Conservation (phyloP, 495 filamentous ascomycete species). For the Immersiella caudata region DNA sequence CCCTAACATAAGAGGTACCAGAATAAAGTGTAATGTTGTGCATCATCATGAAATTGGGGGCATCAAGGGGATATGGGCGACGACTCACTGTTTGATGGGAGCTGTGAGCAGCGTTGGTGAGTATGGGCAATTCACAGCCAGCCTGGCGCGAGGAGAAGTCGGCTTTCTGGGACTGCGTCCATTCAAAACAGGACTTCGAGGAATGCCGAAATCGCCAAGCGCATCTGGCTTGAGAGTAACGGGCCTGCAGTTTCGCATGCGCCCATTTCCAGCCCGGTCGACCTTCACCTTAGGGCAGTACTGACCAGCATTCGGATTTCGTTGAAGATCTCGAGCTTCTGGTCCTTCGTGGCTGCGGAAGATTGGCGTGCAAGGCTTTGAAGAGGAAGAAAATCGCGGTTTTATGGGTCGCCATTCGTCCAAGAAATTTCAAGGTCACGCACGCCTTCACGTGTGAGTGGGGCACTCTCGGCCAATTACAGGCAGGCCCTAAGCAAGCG, state of each 20-base stretch:
- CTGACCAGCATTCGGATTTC: not conserved
- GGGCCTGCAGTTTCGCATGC: not conserved
- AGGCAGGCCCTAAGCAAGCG: constrained; percentile 25
- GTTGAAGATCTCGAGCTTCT: not conserved
- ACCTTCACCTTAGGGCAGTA: not conserved
- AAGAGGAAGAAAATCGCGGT: constrained; percentile 3
- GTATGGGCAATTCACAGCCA: not conserved
- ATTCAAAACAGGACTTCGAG: not conserved
- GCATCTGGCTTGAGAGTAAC: not conserved
- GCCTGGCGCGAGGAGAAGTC: too few relatives aligned
- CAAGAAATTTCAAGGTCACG: constrained; percentile 20
- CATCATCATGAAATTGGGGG: constrained; percentile 51
- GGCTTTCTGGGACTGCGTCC: not conserved
- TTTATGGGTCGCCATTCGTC: not conserved
- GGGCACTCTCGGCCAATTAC: constrained; percentile 18
- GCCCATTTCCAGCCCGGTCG: not conserved
- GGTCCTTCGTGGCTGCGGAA: not conserved
- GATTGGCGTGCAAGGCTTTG: not conserved
- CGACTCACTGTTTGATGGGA: constrained; percentile 11
- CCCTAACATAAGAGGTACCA: constrained; percentile 70
- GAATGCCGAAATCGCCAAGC: not conserved
- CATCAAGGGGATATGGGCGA: constrained; percentile 7
- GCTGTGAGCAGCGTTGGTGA: not conserved
- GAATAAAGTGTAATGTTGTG: constrained; percentile 48
- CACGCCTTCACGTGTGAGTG: constrained; percentile 8